Evolutionary conservation across 2,329 filamentous ascomycete species (phyloP), one percentile per base, ranked within the genome.

Genomic region (Xylariaceae sp.): DNA sequence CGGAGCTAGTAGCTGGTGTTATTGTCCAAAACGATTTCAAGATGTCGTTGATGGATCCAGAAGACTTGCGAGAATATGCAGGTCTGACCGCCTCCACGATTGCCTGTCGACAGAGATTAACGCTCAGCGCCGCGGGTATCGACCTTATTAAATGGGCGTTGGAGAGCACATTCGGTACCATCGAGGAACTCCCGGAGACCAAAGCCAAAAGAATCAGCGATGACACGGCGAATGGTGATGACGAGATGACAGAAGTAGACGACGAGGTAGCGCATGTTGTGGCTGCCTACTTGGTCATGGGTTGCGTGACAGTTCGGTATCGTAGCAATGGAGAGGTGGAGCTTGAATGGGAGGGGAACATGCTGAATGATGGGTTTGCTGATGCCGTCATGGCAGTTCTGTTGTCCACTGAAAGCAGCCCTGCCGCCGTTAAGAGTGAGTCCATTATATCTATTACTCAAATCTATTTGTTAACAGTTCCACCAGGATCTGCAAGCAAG

Each of bases 21-120:
- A 80, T 99, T 13, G 92, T 99, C 6, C 93, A 97, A 64, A 97
- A 96, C 70, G 94, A 97, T 70, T 97, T 99, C 73, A 96, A 97
- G 72, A 84, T 99, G 68, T 95, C 90, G 0, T 80, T 99, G 27
- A 97, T 99, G 93, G 92, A 92, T 0, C 92, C 94, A 0, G 94
- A 97, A 64, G 94, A 99, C 69, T 79, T 99, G 27, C 87, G 92
- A 56, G 94, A 99, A 73, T 99, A 96, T 70, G 94, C 94, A 0
- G 94, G 94, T n/a, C 77, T 99, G 24, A 97, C 92, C 2, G 97
- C 94, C 0, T 97, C 94, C 0, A 96, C 90, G 1, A 93, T 99
- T 53, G 85, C 87, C 13, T 99, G 94, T 78, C 92, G 91, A 64
- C 93, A 99, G 72, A 88, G 91, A 55, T 82, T 99, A 56, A 93